phyloP scores from a whole-genome alignment of 2,329 filamentous ascomycete species.

The Septoria linicola region DNA sequence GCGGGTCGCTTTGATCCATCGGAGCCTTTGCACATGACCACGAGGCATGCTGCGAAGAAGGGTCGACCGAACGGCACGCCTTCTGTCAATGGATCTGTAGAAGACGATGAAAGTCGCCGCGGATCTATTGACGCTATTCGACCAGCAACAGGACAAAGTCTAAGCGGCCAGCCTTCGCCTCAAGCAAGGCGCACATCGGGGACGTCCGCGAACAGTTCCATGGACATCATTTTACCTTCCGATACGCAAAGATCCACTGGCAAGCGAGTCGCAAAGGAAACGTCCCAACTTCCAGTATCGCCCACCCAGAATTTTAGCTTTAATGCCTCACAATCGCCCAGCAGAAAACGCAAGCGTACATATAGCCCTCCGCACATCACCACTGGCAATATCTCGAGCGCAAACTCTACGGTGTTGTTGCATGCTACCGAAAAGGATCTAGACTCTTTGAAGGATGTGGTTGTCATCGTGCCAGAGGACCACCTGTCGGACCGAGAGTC shows the following conservation, averaged over 20 bases:
- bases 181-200: constrained; percentile 25
- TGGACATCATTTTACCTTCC: constrained; percentile 19
- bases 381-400: not conserved
- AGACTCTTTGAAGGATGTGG: constrained; percentile 2
- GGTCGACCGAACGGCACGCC: constrained; percentile 21
- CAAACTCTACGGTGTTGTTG: not conserved
- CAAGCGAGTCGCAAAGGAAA: constrained; percentile 1
- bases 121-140: constrained; percentile 29
- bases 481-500: constrained; percentile 19
- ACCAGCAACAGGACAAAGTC: constrained; percentile 29
- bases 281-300: constrained; percentile 10
- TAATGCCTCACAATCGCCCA: constrained; percentile 22
- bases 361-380: constrained; percentile 17
- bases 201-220: constrained; percentile 19
- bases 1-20: constrained; percentile 45
- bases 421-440: constrained; percentile 3
- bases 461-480: constrained; percentile 17
- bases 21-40: constrained; percentile 52
- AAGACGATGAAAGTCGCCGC: constrained; percentile 28
- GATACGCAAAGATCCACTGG: constrained; percentile 14
- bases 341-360: constrained; percentile 33
- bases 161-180: constrained; percentile 28
- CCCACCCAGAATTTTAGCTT: not conserved
- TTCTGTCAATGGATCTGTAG: constrained; percentile 31
- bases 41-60: constrained; percentile 36